Evolutionary conservation across 2,329 filamentous ascomycete species (phyloP).

Genomic region (Stagonosporopsis chrysanthemi): DNA sequence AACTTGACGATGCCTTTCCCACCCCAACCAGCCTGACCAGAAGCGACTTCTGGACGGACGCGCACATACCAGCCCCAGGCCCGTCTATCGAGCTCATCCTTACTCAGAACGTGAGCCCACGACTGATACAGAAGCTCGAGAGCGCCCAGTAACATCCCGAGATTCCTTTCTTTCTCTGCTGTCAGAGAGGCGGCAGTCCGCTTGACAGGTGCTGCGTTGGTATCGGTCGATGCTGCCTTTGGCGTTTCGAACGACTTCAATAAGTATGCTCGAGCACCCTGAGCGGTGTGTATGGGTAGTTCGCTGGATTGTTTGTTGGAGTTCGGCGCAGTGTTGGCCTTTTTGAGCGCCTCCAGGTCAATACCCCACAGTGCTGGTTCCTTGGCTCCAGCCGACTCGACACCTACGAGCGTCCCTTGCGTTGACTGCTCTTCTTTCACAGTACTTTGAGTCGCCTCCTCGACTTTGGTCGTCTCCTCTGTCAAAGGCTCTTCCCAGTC

Average conservation of each 20-base stretch:
- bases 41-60: constrained; percentile 77
- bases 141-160: constrained; percentile 73
- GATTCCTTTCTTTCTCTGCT: constrained; percentile 71
- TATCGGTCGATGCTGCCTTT: constrained; percentile 33
- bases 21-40: constrained; percentile 81
- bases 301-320: constrained; percentile 46
- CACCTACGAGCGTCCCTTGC: constrained; percentile 15
- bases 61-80: constrained; percentile 85
- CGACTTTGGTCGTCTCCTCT: constrained; percentile 1
- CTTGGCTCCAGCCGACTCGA: constrained; percentile 24
- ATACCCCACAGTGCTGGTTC: constrained; percentile 65
- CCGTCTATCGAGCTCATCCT: constrained; percentile 73
- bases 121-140: constrained; percentile 76
- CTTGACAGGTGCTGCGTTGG: constrained; percentile 48
- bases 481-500: constrained; percentile 31
- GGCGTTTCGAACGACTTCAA: constrained; percentile 65
- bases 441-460: not conserved
- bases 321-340: constrained; percentile 48
- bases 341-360: constrained; percentile 64
- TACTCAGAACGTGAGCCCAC: constrained; percentile 71
- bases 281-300: constrained; percentile 77
- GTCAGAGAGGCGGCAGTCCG: constrained; percentile 59
- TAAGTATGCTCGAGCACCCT: constrained; percentile 69
- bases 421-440: constrained; percentile 15
- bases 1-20: constrained; percentile 76